A percentile compares a stretch with the other conserved stretches of the same genome.
phyloP scores from a whole-genome alignment of 2,329 filamentous ascomycete genomes.

The Exserohilum turcica region DNA sequence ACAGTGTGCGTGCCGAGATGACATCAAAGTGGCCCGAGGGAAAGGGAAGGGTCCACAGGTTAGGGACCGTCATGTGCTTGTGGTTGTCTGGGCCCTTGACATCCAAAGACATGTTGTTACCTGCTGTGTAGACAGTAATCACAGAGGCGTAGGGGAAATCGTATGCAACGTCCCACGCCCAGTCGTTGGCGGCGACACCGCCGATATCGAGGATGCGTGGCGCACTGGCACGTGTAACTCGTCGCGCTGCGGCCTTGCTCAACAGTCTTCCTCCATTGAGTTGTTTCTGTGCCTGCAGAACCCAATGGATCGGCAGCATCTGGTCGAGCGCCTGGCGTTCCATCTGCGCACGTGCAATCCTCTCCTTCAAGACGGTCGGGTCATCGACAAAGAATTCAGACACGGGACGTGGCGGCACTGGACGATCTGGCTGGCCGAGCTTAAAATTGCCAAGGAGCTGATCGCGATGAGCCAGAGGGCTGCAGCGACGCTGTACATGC shows the following conservation, averaged over 20 bases:
- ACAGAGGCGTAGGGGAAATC: slow-evolving; percentile 85
- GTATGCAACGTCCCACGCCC: slow-evolving; percentile 91
- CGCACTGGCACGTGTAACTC: slow-evolving; percentile 62
- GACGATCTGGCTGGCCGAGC: slow-evolving; percentile 60
- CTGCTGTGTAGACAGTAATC: slow-evolving; percentile 77
- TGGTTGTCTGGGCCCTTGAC: slow-evolving; percentile 84
- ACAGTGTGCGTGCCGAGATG: slow-evolving; percentile 84
- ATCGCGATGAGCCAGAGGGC: slow-evolving; percentile 73
- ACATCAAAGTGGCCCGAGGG: slow-evolving; percentile 85
- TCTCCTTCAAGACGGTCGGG: slow-evolving; percentile 68
- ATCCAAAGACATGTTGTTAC: slow-evolving; percentile 50
- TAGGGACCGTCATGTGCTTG: slow-evolving; percentile 76
- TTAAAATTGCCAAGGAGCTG: slow-evolving; percentile 86
- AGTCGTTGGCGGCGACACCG: slow-evolving; percentile 83
- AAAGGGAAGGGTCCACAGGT: slow-evolving; percentile 83
- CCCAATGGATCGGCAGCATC: slow-evolving; percentile 64
- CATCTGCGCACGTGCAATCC: slow-evolving; percentile 64
- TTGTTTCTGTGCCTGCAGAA: slow-evolving; percentile 64
- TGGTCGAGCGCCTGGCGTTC: slow-evolving; percentile 81
- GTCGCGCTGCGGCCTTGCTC: slow-evolving; percentile 53
- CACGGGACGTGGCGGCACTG: slow-evolving; percentile 51
- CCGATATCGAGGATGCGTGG: slow-evolving; percentile 83
- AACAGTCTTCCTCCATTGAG: slow-evolving; percentile 66
- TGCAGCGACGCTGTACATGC: slow-evolving; percentile 78
- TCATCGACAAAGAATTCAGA: slow-evolving; percentile 54